phyloP scores from a whole-genome alignment of 176 grass and related monocot species.

The Thinopyrum elongatum region DNA sequence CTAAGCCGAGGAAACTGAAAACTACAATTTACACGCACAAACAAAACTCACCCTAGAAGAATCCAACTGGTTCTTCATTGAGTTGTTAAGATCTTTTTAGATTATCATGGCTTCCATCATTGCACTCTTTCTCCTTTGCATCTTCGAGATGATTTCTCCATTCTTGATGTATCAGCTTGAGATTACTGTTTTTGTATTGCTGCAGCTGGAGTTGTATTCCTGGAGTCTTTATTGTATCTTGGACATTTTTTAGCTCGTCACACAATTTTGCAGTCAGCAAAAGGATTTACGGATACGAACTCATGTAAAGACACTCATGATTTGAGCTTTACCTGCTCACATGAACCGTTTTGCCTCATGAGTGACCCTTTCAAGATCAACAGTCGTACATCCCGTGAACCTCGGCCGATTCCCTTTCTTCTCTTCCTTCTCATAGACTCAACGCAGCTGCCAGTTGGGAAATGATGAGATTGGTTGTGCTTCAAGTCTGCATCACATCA shows the following conservation, averaged over 20 bases:
- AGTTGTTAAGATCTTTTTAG: slow-evolving; percentile 61
- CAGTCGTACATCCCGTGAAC: slow-evolving; percentile 18
- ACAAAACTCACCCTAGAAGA: slow-evolving; percentile 58
- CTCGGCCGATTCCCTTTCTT: slow-evolving; percentile 48
- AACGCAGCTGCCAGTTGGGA: slow-evolving; percentile 41
- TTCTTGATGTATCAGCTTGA: slow-evolving; percentile 80
- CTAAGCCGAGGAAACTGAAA: not conserved
- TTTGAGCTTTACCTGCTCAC: slow-evolving; percentile 60
- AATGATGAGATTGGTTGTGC: not conserved
- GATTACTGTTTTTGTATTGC: slow-evolving; percentile 89
- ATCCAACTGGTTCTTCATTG: slow-evolving; percentile 71
- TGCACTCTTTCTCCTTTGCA: slow-evolving; percentile 78
- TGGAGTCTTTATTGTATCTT: slow-evolving; percentile 77
- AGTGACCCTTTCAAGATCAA: slow-evolving; percentile 69
- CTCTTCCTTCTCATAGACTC: slow-evolving; percentile 64
- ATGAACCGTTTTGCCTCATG: slow-evolving; percentile 61
- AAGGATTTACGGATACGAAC: not conserved
- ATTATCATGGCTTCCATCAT: slow-evolving; percentile 66
- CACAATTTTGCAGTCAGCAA: slow-evolving; percentile 15
- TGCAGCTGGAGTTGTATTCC: slow-evolving; percentile 87
- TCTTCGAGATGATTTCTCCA: slow-evolving; percentile 61
- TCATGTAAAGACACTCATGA: not conserved
- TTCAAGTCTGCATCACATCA: not conserved
- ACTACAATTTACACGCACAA: not conserved
- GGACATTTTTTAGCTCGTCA: slow-evolving; percentile 76